These are phyloP conservation scores for Colletotrichum graminicola DNA, from an alignment of 2,329 filamentous ascomycete species.

Conservation along the genomic window DNA sequence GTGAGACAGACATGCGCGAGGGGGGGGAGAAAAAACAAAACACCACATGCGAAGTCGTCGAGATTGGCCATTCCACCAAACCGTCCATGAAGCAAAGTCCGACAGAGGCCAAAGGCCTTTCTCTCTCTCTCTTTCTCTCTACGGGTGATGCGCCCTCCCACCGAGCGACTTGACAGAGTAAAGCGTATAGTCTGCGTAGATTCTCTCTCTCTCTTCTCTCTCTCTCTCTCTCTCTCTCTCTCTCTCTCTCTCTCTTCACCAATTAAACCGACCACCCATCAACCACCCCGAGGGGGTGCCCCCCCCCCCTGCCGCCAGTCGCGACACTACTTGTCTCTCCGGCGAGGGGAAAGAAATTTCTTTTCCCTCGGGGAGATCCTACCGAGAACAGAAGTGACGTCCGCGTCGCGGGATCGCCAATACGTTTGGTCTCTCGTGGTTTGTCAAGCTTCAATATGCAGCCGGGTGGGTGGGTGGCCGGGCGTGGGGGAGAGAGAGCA, in stretches of 20 bases:
- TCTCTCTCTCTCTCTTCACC: no score
- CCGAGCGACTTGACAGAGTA: no score
- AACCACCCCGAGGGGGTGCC: neutral
- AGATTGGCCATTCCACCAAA: conserved; percentile 8
- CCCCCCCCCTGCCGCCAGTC: neutral
- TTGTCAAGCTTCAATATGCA: conserved; percentile 12
- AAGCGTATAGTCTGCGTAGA: no score
- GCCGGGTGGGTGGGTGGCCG: neutral
- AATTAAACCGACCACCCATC: neutral
- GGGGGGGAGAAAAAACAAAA: neutral
- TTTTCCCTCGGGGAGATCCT: conserved; percentile 37
- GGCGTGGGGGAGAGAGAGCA: neutral
- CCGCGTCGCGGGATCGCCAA: conserved; percentile 37
- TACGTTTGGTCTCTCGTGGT: conserved; percentile 19
- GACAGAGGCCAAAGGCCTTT: neutral
- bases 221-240: no score
- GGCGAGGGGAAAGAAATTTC: conserved; percentile 7
- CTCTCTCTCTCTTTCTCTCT: no score
- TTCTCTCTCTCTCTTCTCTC: no score
- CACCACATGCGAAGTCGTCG: conserved; percentile 9
- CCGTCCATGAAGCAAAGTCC: neutral
- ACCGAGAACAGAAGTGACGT: conserved; percentile 41
- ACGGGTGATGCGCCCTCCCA: no score
- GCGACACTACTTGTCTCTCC: conserved; percentile 21
- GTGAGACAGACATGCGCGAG: conserved; percentile 8